Evolutionary conservation across 2,329 filamentous ascomycete genomes (phyloP), one percentile per base, ranked within the genome.

Genomic region (Moelleriella libera): DNA sequence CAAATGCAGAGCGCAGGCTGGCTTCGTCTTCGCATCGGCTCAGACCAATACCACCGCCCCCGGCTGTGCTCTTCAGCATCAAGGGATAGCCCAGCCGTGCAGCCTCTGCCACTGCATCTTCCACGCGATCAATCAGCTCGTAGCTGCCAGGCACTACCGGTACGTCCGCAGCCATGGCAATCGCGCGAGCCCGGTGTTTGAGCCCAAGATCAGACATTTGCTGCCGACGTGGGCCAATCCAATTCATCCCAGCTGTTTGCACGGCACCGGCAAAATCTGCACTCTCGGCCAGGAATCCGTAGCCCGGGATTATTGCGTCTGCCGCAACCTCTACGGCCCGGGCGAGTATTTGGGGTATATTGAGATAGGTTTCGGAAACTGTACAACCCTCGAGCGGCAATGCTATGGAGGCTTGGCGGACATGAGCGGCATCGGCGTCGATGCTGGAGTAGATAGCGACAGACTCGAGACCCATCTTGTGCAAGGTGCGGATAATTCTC

Each of bases 391-490:
- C 74, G 3, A 88, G 69, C 45, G 79, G 82, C 44, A 85, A 69
- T 3, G 82, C 74, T 55, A 78, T 75, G 1, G 83, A 80, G 5
- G 83, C 85, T 56, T 75, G 76, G 48, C 82, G 64, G 8, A 83
- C 82, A 63, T 88, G 83, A 51, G 83, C 78, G n/a, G 82, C 74
- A 50, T 65, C 67, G 32, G 75, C 71, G 61, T 88, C 84, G 4
- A 50, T 51, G 5, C 56, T 75, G 5, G 83, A 85, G 60, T 85
- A 87, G 45, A 87, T 71, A 0, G 83, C 83, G 4, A 83, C 82
- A 8, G 82, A 81, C 43, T 74, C 71, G 54, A 87, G 79, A 30
- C 81, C 80, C 58, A 83, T 75, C 51, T 78, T 72, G 12, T 76
- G 71, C 14, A 83, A 77, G 14, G 83, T 86, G 44, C 74, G 69